These are phyloP conservation scores for Talaromyces ruber DNA, from an alignment of 495 filamentous ascomycete species.

Conservation along the genomic window DNA sequence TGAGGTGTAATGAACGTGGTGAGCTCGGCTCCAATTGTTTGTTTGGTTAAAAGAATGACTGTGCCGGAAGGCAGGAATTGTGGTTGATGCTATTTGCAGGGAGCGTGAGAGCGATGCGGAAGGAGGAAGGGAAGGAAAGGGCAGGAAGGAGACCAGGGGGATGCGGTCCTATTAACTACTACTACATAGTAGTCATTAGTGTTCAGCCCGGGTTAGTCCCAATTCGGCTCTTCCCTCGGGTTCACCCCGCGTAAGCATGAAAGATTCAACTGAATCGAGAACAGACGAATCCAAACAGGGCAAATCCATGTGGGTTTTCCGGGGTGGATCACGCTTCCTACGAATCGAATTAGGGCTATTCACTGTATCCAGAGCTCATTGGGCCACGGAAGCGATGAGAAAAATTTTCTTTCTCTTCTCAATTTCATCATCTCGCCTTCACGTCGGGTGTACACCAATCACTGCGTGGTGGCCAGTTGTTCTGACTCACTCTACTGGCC, in stretches of 20 bases:
- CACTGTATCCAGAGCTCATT: background rate
- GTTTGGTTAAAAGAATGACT: conserved; percentile 6
- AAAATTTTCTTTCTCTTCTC: background rate
- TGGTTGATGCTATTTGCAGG: background rate
- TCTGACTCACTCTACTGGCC: background rate
- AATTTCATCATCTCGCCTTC: background rate
- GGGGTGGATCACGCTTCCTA: background rate
- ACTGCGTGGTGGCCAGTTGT: background rate
- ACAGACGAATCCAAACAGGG: background rate
- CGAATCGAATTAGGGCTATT: background rate
- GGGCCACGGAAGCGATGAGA: background rate
- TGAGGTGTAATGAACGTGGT: background rate
- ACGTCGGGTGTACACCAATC: background rate
- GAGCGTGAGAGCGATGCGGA: background rate
- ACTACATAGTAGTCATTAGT: background rate
- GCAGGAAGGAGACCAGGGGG: background rate
- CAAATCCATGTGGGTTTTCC: background rate
- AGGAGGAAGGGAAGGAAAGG: background rate
- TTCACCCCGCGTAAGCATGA: background rate
- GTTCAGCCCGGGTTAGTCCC: background rate
- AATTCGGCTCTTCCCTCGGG: background rate
- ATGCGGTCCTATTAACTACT: no score
- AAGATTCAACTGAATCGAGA: background rate
- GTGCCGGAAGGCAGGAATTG: background rate
- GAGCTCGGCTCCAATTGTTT: conserved; percentile 4